These are phyloP conservation scores for Pleurotus platypus DNA, from an alignment of 768 basidiomycete species.

Conservation along the genomic window DNA sequence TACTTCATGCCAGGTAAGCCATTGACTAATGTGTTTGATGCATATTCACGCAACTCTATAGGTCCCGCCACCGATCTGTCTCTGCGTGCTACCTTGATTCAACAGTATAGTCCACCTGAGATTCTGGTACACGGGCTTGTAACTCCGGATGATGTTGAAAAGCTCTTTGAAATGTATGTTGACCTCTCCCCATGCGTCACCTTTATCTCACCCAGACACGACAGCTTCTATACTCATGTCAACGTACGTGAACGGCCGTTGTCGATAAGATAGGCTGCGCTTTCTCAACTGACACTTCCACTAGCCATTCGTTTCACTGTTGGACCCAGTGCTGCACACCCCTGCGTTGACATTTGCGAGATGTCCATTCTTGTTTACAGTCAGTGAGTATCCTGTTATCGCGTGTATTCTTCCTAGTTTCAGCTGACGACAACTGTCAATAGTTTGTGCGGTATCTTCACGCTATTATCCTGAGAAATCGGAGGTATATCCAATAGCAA, in stretches of 20 bases:
- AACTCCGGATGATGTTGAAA: slow-evolving; percentile 73
- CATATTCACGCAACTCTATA: slow-evolving; percentile 17
- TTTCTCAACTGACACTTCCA: not conserved
- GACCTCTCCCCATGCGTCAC: not conserved
- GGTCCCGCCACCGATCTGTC: slow-evolving; percentile 71
- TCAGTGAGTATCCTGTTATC: slow-evolving; percentile 47
- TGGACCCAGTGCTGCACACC: slow-evolving; percentile 81
- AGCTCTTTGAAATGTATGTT: slow-evolving; percentile 79
- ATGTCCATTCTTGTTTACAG: slow-evolving; percentile 89
- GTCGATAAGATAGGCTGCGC: not conserved
- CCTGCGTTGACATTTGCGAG: slow-evolving; percentile 75
- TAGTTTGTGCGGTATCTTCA: slow-evolving; percentile 85
- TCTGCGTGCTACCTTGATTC: slow-evolving; percentile 68
- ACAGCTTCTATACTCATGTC: slow-evolving; percentile 66
- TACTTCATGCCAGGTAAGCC: slow-evolving; percentile 74
- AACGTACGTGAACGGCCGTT: slow-evolving; percentile 46
- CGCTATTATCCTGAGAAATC: slow-evolving; percentile 77
- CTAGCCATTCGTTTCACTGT: slow-evolving; percentile 66
- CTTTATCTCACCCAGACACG: slow-evolving; percentile 4
- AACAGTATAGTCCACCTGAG: slow-evolving; percentile 77
- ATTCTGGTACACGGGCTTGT: slow-evolving; percentile 80
- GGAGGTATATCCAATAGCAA: slow-evolving; percentile 82
- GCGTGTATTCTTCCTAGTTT: not conserved
- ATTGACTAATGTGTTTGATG: not conserved
- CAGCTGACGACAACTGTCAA: not conserved